phyloP scores from a whole-genome alignment of 257 asterid genomes.

The Solanum medicagineum region DNA sequence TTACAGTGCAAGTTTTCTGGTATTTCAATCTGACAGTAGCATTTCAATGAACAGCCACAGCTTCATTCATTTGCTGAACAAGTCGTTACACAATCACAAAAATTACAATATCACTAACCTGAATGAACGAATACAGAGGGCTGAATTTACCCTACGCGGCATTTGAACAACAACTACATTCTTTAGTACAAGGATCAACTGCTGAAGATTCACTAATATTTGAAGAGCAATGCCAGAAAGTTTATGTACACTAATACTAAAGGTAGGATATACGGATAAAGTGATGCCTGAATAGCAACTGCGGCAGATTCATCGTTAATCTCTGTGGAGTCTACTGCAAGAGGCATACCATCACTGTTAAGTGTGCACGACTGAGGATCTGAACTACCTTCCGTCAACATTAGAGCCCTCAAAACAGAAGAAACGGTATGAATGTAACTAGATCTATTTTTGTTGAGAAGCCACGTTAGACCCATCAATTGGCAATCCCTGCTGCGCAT shows the following conservation, averaged over 20 bases:
- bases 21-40: not conserved
- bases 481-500: slow-evolving; percentile 68
- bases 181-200: not conserved
- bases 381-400: slow-evolving; percentile 38
- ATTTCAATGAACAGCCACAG: not conserved
- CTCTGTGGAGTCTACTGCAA: slow-evolving; percentile 84
- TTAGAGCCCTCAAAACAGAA: slow-evolving; percentile 73
- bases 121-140: slow-evolving; percentile 5
- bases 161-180: slow-evolving; percentile 4
- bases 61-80: not conserved
- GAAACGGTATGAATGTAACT: slow-evolving; percentile 70
- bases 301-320: slow-evolving; percentile 53
- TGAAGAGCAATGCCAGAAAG: slow-evolving; percentile 1
- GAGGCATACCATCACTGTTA: slow-evolving; percentile 79
- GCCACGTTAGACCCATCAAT: slow-evolving; percentile 92
- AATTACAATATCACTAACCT: not conserved
- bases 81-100: not conserved
- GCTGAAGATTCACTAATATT: slow-evolving; percentile 16
- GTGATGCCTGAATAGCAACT: not conserved
- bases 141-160: not conserved
- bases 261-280: slow-evolving; percentile 17
- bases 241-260: slow-evolving; percentile 19
- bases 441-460: slow-evolving; percentile 61
- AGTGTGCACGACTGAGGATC: slow-evolving; percentile 55
- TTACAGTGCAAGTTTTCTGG: not conserved